phyloP scores from a whole-genome alignment of 1,139 yeast genomes.

The Blastobotrys proliferans region DNA sequence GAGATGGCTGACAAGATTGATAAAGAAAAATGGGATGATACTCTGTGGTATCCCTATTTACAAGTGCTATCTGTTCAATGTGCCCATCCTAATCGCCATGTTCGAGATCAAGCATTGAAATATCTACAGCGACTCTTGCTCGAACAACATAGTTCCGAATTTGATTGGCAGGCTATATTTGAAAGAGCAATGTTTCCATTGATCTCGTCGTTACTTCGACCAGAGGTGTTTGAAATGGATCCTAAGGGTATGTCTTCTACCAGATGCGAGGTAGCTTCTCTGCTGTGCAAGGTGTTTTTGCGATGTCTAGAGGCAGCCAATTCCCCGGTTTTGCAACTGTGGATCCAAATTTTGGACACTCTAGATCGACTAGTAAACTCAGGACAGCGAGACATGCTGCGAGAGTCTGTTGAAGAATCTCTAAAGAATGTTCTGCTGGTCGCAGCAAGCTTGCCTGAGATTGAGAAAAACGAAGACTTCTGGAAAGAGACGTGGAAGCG shows the following conservation, averaged over 20 bases:
- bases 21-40: constrained; percentile 13
- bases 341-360: constrained; percentile 45
- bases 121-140: constrained; percentile 47
- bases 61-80: constrained; percentile 84
- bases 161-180: constrained; percentile 43
- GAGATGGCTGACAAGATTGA: constrained; percentile 14
- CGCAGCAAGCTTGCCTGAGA: constrained; percentile 34
- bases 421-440: constrained; percentile 56
- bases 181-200: constrained; percentile 75
- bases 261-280: constrained; percentile 60
- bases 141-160: constrained; percentile 37
- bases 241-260: constrained; percentile 59
- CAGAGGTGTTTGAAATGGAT: constrained; percentile 65
- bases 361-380: constrained; percentile 45
- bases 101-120: constrained; percentile 56
- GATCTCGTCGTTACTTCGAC: constrained; percentile 59
- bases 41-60: constrained; percentile 27
- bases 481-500: constrained; percentile 43
- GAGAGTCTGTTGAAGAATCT: constrained; percentile 59
- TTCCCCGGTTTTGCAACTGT: constrained; percentile 36
- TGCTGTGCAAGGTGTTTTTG: constrained; percentile 69
- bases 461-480: constrained; percentile 42
- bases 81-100: constrained; percentile 77
- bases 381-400: constrained; percentile 39
- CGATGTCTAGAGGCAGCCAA: constrained; percentile 37